These are phyloP conservation scores for Fusarium cicatricum DNA, from an alignment of 2,329 filamentous ascomycete genomes.

Conservation along the genomic window DNA sequence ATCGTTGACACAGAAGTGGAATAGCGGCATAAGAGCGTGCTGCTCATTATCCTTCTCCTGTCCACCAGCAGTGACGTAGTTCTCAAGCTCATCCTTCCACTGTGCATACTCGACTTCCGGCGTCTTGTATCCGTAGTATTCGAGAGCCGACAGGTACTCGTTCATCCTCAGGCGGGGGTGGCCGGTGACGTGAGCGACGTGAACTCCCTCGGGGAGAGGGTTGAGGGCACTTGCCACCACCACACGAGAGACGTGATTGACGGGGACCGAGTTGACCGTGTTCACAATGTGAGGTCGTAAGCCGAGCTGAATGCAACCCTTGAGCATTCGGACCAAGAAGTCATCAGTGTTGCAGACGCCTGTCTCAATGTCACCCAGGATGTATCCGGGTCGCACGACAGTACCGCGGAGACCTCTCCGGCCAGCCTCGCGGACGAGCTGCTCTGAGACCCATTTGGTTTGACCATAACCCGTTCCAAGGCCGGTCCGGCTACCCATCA, in stretches of 20 bases:
- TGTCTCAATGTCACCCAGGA: slow-evolving; percentile 75
- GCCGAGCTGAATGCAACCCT: slow-evolving; percentile 84
- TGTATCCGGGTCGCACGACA: slow-evolving; percentile 85
- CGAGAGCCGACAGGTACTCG: slow-evolving; percentile 74
- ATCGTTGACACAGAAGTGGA: slow-evolving; percentile 21
- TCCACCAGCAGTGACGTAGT: slow-evolving; percentile 39
- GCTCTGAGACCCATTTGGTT: slow-evolving; percentile 81
- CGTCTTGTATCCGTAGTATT: slow-evolving; percentile 77
- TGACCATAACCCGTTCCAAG: slow-evolving; percentile 91
- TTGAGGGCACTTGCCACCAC: slow-evolving; percentile 77
- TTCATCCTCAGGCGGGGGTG: slow-evolving; percentile 82
- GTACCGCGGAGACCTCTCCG: slow-evolving; percentile 76
- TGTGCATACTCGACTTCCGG: slow-evolving; percentile 73
- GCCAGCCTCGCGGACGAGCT: slow-evolving; percentile 80
- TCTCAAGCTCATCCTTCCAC: slow-evolving; percentile 42
- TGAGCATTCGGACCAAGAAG: slow-evolving; percentile 86
- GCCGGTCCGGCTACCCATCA: slow-evolving; percentile 77
- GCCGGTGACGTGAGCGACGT: slow-evolving; percentile 80
- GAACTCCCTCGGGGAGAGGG: slow-evolving; percentile 57
- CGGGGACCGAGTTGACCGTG: slow-evolving; percentile 88
- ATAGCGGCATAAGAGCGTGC: slow-evolving; percentile 23
- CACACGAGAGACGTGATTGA: slow-evolving; percentile 82
- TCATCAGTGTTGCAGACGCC: slow-evolving; percentile 86
- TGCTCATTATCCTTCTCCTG: slow-evolving; percentile 37
- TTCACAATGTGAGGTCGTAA: slow-evolving; percentile 81